Conservation (phyloP, 768 basidiomycete species). For the Lanmaoa rubissima region DNA sequence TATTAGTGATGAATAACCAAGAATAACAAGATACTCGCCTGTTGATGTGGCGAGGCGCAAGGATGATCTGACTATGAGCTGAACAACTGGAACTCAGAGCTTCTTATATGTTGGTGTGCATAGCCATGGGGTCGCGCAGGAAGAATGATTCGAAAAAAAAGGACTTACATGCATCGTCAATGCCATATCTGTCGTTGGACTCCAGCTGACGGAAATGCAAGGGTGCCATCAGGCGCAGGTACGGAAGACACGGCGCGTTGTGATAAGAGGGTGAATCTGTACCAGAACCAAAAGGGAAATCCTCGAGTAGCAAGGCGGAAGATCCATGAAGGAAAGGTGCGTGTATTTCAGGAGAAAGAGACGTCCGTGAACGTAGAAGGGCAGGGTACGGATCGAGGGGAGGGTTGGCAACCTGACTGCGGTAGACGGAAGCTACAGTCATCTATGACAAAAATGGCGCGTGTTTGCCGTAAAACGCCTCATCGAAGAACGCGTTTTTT, state of each 20-base stretch:
- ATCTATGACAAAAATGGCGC: slow-evolving; percentile 4
- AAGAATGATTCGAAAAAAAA: not conserved
- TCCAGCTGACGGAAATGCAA: slow-evolving; percentile 22
- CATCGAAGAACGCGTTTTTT: slow-evolving; percentile 17
- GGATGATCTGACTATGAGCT: slow-evolving; percentile 11
- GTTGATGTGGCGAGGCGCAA: not conserved
- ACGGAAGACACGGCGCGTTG: not conserved
- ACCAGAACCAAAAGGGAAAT: not conserved
- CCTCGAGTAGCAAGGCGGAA: not conserved
- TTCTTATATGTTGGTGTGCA: slow-evolving; percentile 19
- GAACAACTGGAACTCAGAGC: not conserved
- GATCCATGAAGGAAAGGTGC: not conserved
- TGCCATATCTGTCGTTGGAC: slow-evolving; percentile 3
- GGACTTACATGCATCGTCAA: not conserved
- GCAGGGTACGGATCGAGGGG: slow-evolving; percentile 1
- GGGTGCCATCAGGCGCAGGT: slow-evolving; percentile 12
- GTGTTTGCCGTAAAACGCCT: slow-evolving; percentile 13
- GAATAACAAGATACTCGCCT: slow-evolving; percentile 10
- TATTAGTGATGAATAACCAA: slow-evolving; percentile 6
- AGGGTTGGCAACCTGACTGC: not conserved
- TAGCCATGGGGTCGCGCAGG: slow-evolving; percentile 7
- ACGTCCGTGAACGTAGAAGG: slow-evolving; percentile 1
- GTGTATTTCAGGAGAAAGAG: not conserved
- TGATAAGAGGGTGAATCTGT: slow-evolving; percentile 10
- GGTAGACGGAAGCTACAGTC: not conserved